These are phyloP conservation scores for Gentiana dahurica DNA, from an alignment of 257 asterid species.

Conservation along the genomic window DNA sequence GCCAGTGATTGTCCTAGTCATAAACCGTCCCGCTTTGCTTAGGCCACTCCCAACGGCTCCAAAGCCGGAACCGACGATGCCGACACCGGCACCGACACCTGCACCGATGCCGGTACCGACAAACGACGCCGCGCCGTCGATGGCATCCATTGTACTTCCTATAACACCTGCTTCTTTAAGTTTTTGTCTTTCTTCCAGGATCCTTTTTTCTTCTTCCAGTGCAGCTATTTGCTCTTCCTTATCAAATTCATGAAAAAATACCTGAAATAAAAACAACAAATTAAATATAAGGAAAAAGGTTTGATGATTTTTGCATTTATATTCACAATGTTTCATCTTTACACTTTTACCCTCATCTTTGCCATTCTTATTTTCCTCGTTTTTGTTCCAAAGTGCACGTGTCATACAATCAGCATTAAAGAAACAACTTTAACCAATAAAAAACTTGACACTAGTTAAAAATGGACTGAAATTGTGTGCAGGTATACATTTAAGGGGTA, in stretches of 20 bases:
- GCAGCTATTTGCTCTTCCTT: slow-evolving; percentile 85
- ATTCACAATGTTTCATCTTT: too few relatives aligned
- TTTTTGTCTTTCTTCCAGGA: slow-evolving; percentile 72
- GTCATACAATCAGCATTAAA: too few relatives aligned
- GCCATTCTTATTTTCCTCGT: too few relatives aligned
- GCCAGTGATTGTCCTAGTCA: slow-evolving; percentile 70
- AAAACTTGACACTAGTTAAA: too few relatives aligned
- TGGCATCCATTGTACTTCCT: slow-evolving; percentile 97
- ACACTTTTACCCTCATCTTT: too few relatives aligned
- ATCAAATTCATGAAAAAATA: slow-evolving; percentile 66
- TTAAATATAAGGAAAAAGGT: too few relatives aligned
- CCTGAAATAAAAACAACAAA: slow-evolving; percentile 29
- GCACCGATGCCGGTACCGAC: slow-evolving; percentile 61
- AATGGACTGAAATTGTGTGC: too few relatives aligned
- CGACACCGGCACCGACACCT: slow-evolving; percentile 74
- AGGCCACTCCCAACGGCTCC: slow-evolving; percentile 84
- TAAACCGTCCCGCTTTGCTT: slow-evolving; percentile 81
- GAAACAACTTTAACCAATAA: too few relatives aligned
- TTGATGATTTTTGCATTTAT: too few relatives aligned
- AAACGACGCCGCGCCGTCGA: slow-evolving; percentile 64
- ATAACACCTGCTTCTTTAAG: slow-evolving; percentile 85
- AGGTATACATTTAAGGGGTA: too few relatives aligned
- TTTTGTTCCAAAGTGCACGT: too few relatives aligned
- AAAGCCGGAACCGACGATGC: slow-evolving; percentile 65
- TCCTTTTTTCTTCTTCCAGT: slow-evolving; percentile 71